phyloP scores from a whole-genome alignment of 805 yeast genomes.

The Wickerhamomyces silvicola region DNA sequence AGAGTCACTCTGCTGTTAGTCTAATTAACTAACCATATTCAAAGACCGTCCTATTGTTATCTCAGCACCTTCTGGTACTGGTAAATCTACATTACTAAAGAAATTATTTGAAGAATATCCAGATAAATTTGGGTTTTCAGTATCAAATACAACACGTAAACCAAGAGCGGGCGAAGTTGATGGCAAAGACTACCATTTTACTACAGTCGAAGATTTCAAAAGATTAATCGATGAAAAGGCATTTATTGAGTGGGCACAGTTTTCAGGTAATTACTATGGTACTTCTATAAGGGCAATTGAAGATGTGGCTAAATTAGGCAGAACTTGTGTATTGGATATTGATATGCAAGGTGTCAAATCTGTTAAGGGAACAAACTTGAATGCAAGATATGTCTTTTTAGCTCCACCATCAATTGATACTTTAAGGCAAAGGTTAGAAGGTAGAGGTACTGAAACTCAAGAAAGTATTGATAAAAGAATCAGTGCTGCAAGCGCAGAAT shows the following conservation, averaged over 20 bases:
- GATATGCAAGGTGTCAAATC: slow-evolving; percentile 99
- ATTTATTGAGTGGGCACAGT: slow-evolving; percentile 97
- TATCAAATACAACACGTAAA: slow-evolving; percentile 84
- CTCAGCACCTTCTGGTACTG: slow-evolving; percentile 95
- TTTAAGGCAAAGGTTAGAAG: slow-evolving; percentile 65
- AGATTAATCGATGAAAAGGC: slow-evolving; percentile 62
- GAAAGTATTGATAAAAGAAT: slow-evolving; percentile 83
- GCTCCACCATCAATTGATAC: slow-evolving; percentile 90
- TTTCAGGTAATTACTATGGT: slow-evolving; percentile 96
- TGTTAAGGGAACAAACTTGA: slow-evolving; percentile 74
- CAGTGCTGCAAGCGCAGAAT: slow-evolving; percentile 79
- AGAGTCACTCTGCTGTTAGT: not conserved
- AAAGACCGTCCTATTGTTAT: slow-evolving; percentile 81
- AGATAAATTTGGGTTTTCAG: slow-evolving; percentile 84
- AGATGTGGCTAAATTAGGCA: slow-evolving; percentile 46
- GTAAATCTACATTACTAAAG: slow-evolving; percentile 90
- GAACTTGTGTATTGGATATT: slow-evolving; percentile 86
- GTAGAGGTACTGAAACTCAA: slow-evolving; percentile 92
- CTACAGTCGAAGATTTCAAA: slow-evolving; percentile 74
- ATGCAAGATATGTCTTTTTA: slow-evolving; percentile 80
- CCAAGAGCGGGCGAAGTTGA: slow-evolving; percentile 91
- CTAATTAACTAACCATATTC: slow-evolving; percentile 7
- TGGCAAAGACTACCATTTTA: slow-evolving; percentile 87
- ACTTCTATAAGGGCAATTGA: slow-evolving; percentile 84
- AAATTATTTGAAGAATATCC: slow-evolving; percentile 88